phyloP scores from a whole-genome alignment of 1,284 basidiomycete species.

The Tranzscheliella williamsii region DNA sequence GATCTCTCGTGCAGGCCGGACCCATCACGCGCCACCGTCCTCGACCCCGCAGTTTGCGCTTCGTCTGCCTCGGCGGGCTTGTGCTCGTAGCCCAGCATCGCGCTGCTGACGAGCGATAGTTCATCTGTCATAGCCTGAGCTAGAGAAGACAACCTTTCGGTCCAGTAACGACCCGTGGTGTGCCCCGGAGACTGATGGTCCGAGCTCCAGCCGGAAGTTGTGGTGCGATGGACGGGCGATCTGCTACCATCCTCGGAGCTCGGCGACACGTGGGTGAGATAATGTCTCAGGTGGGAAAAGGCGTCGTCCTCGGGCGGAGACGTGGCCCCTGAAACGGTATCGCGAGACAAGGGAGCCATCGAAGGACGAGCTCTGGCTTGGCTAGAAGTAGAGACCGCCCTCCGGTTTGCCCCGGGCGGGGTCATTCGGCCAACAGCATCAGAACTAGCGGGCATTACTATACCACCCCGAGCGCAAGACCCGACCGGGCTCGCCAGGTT shows the following conservation, averaged over 20 bases:
- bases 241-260: background rate
- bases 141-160: constrained; percentile 19
- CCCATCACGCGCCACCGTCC: too few relatives aligned
- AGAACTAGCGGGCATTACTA: background rate
- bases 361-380: constrained; percentile 7
- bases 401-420: constrained; percentile 11
- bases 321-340: constrained; percentile 17
- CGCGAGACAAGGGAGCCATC: constrained; percentile 13
- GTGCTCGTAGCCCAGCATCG: constrained; percentile 8
- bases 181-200: constrained; percentile 9
- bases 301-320: constrained; percentile 26
- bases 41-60: too few relatives aligned
- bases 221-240: constrained; percentile 2
- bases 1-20: too few relatives aligned
- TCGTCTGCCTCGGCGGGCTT: background rate
- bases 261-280: constrained; percentile 14
- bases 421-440: background rate
- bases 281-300: constrained; percentile 12
- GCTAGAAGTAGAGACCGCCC: constrained; percentile 17
- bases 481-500: constrained; percentile 21
- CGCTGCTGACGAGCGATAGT: constrained; percentile 10
- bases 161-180: constrained; percentile 23
- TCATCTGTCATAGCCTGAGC: constrained; percentile 34
- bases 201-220: constrained; percentile 24
- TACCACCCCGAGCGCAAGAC: constrained; percentile 10